Percentiles rank a stretch among this genome's conserved stretches.
phyloP scores from a whole-genome alignment of 768 basidiomycete species.

The Mycena venus region DNA sequence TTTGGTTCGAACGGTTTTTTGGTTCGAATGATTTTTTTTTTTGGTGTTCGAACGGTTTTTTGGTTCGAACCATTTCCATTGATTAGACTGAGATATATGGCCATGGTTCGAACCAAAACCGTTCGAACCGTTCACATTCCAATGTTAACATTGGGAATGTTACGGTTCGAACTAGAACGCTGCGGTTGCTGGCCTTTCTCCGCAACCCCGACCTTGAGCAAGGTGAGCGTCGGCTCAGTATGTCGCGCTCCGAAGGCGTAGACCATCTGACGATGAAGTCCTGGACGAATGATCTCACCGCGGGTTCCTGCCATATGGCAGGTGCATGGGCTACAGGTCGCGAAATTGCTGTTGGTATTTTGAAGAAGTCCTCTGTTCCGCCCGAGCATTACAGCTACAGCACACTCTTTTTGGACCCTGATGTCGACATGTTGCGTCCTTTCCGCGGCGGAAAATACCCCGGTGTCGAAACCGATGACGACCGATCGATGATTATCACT shows the following conservation, averaged over 20 bases:
- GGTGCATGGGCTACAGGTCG: neutral
- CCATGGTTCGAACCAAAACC: too few relatives aligned
- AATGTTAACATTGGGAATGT: too few relatives aligned
- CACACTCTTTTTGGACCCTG: neutral
- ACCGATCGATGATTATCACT: neutral
- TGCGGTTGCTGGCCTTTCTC: neutral
- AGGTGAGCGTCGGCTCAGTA: conserved; percentile 9
- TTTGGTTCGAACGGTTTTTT: too few relatives aligned
- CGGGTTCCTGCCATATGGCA: neutral
- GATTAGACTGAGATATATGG: too few relatives aligned
- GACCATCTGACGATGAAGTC: conserved; percentile 19
- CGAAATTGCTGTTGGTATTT: neutral
- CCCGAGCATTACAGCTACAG: neutral
- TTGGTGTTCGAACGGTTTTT: too few relatives aligned
- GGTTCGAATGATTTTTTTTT: too few relatives aligned
- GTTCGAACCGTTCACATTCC: too few relatives aligned
- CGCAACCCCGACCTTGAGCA: conserved; percentile 20
- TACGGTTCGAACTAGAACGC: too few relatives aligned
- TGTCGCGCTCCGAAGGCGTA: conserved; percentile 13
- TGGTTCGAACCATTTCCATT: too few relatives aligned
- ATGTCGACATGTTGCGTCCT: conserved; percentile 4
- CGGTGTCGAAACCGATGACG: neutral
- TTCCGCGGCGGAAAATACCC: conserved; percentile 2
- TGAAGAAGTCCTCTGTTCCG: neutral
- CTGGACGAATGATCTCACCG: conserved; percentile 4